Evolutionary conservation across 208 protist genomes (phyloP).

Genomic region (Trypanosoma platydactyli): DNA sequence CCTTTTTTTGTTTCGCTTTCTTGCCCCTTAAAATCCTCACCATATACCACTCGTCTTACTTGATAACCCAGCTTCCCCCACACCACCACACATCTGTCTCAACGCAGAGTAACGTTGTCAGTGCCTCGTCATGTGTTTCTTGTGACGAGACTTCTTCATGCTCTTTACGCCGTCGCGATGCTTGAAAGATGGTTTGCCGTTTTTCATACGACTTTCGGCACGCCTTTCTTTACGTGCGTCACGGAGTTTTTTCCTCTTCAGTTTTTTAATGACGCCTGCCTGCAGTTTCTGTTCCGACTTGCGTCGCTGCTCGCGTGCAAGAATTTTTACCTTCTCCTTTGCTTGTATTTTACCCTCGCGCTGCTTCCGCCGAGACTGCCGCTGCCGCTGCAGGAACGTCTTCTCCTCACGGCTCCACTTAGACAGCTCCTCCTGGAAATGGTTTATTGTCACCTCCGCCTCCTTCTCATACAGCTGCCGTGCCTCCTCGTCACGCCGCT

Average conservation of each 20-base stretch:
- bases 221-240: constrained; percentile 64
- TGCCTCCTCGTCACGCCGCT: constrained; percentile 65
- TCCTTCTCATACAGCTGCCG: constrained; percentile 80
- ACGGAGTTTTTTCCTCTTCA: constrained; percentile 85
- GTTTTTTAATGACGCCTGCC: constrained; percentile 80
- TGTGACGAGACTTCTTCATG: constrained; percentile 76
- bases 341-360: constrained; percentile 57
- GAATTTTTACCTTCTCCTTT: constrained; percentile 55
- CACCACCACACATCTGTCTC: not conserved
- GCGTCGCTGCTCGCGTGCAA: constrained; percentile 51
- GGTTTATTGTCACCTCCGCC: constrained; percentile 81
- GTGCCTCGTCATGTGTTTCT: constrained; percentile 65
- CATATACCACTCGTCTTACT: not conserved
- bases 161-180: constrained; percentile 53
- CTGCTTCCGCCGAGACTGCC: constrained; percentile 42
- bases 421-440: constrained; percentile 81
- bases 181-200: constrained; percentile 51
- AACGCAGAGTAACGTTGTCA: constrained; percentile 23
- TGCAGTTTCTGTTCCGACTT: constrained; percentile 83
- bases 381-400: constrained; percentile 52
- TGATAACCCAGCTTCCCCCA: not conserved
- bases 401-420: constrained; percentile 68
- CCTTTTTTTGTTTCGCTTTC: too few relatives aligned
- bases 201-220: constrained; percentile 62
- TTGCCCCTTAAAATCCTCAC: not conserved